A percentile compares a stretch with the other conserved stretches of the same genome.
Conservation (phyloP, 176 grass and related monocot species). For the Paspalum vaginatum region DNA sequence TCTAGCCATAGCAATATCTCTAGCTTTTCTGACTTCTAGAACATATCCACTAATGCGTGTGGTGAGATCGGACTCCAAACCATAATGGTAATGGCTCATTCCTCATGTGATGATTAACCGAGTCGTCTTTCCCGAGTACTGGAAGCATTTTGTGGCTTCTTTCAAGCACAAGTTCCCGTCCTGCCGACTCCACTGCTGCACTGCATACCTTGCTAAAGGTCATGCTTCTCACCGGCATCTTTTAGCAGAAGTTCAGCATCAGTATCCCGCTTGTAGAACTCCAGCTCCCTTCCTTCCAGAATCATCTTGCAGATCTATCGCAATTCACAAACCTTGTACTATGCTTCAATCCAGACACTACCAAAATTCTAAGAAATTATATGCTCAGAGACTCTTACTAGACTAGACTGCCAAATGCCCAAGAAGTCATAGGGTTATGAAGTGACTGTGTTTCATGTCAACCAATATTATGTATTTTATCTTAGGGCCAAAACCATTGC, state of each 20-base stretch:
- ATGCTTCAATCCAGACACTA: conserved; percentile 29
- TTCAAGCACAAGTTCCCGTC: conserved; percentile 82
- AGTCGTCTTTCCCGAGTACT: conserved; percentile 64
- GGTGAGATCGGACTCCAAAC: not conserved
- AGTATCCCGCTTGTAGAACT: conserved; percentile 87
- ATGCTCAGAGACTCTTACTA: not conserved
- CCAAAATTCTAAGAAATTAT: conserved; percentile 15
- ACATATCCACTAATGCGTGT: not conserved
- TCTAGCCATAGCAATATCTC: not conserved
- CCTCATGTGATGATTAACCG: conserved; percentile 69
- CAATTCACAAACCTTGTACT: conserved; percentile 18
- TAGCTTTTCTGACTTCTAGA: not conserved
- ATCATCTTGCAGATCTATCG: conserved; percentile 68
- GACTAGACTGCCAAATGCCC: not conserved
- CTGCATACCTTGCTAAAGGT: conserved; percentile 70
- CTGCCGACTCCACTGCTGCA: conserved; percentile 85
- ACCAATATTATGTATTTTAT: not conserved
- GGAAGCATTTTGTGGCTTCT: conserved; percentile 81
- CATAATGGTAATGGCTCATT: too few relatives aligned
- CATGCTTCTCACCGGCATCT: conserved; percentile 60
- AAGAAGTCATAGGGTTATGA: not conserved
- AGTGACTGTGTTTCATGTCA: not conserved
- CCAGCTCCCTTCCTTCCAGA: conserved; percentile 69
- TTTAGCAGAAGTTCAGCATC: conserved; percentile 74
- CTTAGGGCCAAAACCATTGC: not conserved